A percentile compares a stretch with the other conserved stretches of the same genome.
Evolutionary conservation across 2,329 filamentous ascomycete genomes (phyloP).

Genomic region (Fusarium xylarioides): DNA sequence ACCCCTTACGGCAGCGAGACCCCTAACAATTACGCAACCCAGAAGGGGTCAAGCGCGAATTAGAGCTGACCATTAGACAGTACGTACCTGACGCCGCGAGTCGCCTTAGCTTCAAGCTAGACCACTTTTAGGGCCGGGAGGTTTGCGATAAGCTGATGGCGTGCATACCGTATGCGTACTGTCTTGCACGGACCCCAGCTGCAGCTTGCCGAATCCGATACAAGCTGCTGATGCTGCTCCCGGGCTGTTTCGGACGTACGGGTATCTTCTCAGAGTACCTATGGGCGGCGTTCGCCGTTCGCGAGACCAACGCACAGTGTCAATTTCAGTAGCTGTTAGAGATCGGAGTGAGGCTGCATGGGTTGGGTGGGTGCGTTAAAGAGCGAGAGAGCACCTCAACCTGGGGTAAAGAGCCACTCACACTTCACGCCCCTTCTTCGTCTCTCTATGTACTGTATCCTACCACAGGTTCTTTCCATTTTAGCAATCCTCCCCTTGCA

Average conservation of each 20-base stretch:
- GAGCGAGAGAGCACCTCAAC: conserved; percentile 27
- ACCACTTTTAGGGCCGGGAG: conserved; percentile 37
- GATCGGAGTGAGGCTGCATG: conserved; percentile 32
- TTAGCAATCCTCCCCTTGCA: conserved; percentile 41
- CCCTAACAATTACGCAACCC: conserved; percentile 37
- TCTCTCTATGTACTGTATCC: conserved; percentile 7
- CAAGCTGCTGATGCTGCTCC: background rate
- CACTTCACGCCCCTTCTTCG: conserved; percentile 39
- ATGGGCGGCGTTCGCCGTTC: conserved; percentile 33
- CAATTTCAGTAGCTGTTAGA: conserved; percentile 19
- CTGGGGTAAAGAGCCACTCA: conserved; percentile 42
- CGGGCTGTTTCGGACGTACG: accelerated
- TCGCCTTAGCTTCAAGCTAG: conserved; percentile 34
- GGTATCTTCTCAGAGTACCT: conserved; percentile 35
- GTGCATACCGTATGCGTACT: conserved; percentile 35
- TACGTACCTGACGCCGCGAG: conserved; percentile 32
- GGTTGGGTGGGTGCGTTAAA: conserved; percentile 18
- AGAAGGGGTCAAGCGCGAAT: conserved; percentile 35
- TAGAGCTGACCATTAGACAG: conserved; percentile 10
- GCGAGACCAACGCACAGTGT: conserved; percentile 36
- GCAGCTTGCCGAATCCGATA: background rate
- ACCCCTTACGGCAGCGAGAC: conserved; percentile 25
- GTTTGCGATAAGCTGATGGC: conserved; percentile 45
- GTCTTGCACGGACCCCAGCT: conserved; percentile 23
- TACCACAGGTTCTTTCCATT: conserved; percentile 33